Evolutionary conservation across 1,284 basidiomycete species (phyloP).

Genomic region (Dichomitus squalens): DNA sequence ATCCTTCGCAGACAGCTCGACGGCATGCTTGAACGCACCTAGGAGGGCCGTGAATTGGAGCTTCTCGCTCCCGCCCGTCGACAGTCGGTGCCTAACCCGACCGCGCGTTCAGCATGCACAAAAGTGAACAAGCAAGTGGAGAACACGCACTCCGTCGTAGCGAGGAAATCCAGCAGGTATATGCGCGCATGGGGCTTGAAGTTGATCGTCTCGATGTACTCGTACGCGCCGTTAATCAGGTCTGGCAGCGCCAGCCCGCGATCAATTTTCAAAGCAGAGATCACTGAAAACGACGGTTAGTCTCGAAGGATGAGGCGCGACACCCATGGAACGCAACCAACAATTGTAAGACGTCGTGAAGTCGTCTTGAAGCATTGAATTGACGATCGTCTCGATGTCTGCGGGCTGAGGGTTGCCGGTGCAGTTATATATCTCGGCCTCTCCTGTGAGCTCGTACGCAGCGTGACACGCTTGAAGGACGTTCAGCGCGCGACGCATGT

Average conservation of each 20-base stretch:
- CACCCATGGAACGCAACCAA: slow-evolving; percentile 41
- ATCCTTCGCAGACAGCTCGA: slow-evolving; percentile 65
- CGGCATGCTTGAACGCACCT: slow-evolving; percentile 92
- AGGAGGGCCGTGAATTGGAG: slow-evolving; percentile 92
- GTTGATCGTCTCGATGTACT: slow-evolving; percentile 87
- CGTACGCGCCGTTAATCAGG: slow-evolving; percentile 91
- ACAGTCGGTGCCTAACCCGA: slow-evolving; percentile 72
- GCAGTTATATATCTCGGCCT: slow-evolving; percentile 94
- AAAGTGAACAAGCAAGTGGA: not conserved
- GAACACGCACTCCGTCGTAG: slow-evolving; percentile 81
- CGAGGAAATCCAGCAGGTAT: slow-evolving; percentile 90
- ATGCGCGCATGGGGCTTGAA: slow-evolving; percentile 86
- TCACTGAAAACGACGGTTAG: slow-evolving; percentile 54
- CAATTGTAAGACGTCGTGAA: slow-evolving; percentile 92
- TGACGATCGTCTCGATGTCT: slow-evolving; percentile 92
- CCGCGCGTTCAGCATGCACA: slow-evolving; percentile 33
- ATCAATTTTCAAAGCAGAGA: slow-evolving; percentile 85
- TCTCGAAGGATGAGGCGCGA: not conserved
- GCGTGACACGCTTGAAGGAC: slow-evolving; percentile 98
- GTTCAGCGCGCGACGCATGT: slow-evolving; percentile 97
- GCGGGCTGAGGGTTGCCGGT: slow-evolving; percentile 95
- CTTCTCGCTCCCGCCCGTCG: slow-evolving; percentile 93
- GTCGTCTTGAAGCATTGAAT: slow-evolving; percentile 96
- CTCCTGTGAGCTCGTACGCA: slow-evolving; percentile 88
- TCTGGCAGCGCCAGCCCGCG: slow-evolving; percentile 96